Evolutionary conservation across 164 flowering plant species (phyloP).

Genomic region (Hamamelis virginiana): DNA sequence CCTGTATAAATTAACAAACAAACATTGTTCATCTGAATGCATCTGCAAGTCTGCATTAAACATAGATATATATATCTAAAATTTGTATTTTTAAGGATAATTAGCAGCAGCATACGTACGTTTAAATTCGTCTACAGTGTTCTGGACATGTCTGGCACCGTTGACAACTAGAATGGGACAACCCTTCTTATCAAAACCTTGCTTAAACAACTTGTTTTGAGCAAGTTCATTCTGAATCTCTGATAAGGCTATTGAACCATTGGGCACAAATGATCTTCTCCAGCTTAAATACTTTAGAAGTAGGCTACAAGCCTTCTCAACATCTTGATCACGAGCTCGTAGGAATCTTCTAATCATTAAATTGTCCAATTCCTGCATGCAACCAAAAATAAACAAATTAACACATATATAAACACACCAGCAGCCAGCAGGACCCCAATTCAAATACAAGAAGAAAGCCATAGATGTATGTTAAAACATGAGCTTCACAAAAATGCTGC

Average conservation of each 20-base stretch:
- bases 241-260: conserved; percentile 55
- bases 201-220: conserved; percentile 69
- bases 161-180: conserved; percentile 55
- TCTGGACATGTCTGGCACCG: conserved; percentile 54
- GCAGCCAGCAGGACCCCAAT: too few species aligned
- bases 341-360: conserved; percentile 74
- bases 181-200: conserved; percentile 72
- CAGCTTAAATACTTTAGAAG: conserved; percentile 72
- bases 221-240: conserved; percentile 62
- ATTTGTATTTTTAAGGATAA: background rate
- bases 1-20: conserved; percentile 42
- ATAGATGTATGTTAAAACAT: too few species aligned
- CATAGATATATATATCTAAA: too few species aligned
- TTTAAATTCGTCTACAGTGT: conserved; percentile 64
- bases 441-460: too few species aligned
- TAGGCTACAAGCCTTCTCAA: conserved; percentile 65
- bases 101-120: conserved; percentile 39
- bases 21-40: background rate
- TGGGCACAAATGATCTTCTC: conserved; percentile 58
- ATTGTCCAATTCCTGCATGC: conserved; percentile 67
- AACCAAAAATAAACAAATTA: too few species aligned
- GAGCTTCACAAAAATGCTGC: too few species aligned
- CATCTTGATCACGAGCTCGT: conserved; percentile 75
- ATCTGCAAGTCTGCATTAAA: too few species aligned
- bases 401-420: too few species aligned